Base-by-base conservation (phyloP, 2,329 filamentous ascomycete species). In the Penicillium sp. region DNA sequence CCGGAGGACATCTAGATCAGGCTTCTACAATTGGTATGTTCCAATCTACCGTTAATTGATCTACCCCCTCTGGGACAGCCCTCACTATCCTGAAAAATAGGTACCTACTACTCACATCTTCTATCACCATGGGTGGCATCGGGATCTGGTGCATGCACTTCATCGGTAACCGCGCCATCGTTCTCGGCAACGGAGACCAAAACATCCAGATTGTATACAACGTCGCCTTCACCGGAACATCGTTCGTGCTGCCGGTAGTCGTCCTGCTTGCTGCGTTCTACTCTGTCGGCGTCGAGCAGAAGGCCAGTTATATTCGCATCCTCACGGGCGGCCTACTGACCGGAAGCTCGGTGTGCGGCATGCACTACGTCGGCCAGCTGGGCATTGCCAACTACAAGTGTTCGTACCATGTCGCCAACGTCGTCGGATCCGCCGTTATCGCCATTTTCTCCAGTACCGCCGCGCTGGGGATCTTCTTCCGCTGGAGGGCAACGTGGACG, bases 331-430 rank as follows among this genome's bases (percentile, higher is more conserved):
- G 87, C 5, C 58, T 80, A 1, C 72, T 90, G 29, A 84, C 84
- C 2, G 88, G 88, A 10, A 72, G 81, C 4, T 83, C 86, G 15
- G 83, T 93, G 34, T 87, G 84, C 44, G 85, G 84, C 20, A 93
- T 94, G 87, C 86, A 94, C 62, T 94, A 93, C 56, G 72, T 91
- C 13, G 87, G 87, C n/a, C 89, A 94, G 59, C 78, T 84, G 20
- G 87, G 87, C 21, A 88, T 91, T 46, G 74, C 75, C 18, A 91
- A 94, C 60, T 94, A 93, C 58, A 65, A 60, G 3, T 83, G 86
- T 53, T 66, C 72, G 8, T 89, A 90, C 52, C 63, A 67, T 3
- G 58, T 69, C 10, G 68, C 66, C 15, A 80, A 81, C 56, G 76
- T 94, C 11, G 68, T 83, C 2, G 86, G 83, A 2, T 79, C 87